These are phyloP conservation scores for Parmales sp. DNA, from an alignment of 108 stramenopile genomes.

Conservation along the genomic window DNA sequence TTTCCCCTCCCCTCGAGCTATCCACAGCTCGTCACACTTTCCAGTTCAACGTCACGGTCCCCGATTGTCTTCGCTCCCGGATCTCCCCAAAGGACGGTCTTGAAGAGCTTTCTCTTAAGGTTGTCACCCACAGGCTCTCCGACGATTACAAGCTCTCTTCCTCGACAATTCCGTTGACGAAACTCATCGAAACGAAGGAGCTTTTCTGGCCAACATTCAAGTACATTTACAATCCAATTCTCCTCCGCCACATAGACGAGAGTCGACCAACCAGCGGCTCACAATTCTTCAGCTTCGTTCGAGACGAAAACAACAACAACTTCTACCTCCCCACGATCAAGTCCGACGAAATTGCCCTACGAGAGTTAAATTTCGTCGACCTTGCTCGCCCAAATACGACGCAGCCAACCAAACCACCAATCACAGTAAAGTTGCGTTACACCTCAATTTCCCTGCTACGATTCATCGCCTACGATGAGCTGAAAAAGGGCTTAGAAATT, in stretches of 20 bases:
- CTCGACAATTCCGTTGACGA: no score
- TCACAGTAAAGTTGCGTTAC: slow-evolving; percentile 25
- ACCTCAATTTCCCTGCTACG: slow-evolving; percentile 26
- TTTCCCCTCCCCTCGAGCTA: no score
- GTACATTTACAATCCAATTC: slow-evolving; percentile 25
- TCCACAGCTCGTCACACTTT: no score
- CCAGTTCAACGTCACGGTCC: no score
- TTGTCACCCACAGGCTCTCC: no score
- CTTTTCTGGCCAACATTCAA: no score
- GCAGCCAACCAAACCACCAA: slow-evolving; percentile 30
- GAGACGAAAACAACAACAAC: neutral
- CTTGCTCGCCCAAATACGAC: slow-evolving; percentile 37
- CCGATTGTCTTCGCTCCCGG: no score
- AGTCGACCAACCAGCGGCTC: neutral
- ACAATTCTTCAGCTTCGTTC: neutral
- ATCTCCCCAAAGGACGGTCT: no score
- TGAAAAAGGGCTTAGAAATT: slow-evolving; percentile 12
- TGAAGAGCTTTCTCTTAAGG: no score
- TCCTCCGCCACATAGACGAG: slow-evolving; percentile 37
- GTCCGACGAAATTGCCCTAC: slow-evolving; percentile 34
- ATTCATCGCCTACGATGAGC: slow-evolving; percentile 19
- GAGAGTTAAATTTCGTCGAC: slow-evolving; percentile 24
- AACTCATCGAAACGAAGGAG: no score
- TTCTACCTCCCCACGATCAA: slow-evolving; percentile 26
- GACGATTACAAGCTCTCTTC: no score